Evolutionary conservation across 768 basidiomycete genomes (phyloP), one percentile per base, ranked within the genome.

Genomic region (Amanita rubescens): DNA sequence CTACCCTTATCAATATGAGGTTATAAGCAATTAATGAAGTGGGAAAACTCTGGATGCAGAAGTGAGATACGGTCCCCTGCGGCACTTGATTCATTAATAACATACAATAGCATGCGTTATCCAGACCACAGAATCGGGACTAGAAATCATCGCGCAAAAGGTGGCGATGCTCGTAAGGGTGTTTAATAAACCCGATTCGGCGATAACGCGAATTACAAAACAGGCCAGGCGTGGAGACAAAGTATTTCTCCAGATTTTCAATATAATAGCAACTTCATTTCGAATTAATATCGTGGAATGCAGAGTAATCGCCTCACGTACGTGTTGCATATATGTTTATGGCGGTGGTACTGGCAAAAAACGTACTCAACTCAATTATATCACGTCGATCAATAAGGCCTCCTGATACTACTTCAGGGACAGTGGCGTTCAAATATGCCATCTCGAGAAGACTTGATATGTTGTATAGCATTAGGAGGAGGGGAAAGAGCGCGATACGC

Each of bases 321-420:
- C 51, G 24, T 25, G 51, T 53, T 53, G 43, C 51, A 37, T 24
- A 53, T 19, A 53, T 19, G 24, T 53, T 53, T 19, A 46, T 46
- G 2, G 20, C 5, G n/a, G 35, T 45, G 14, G 51, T 53, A 27
- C 17, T 19, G 12, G 30, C 20, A 14, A 4, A 30, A 30, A 4
- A 30, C 17, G 43, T n/a, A 19, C 44, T 37, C 2, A n/a, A n/a
- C 25, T 41, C n/a, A 37, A 42, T 20, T 20, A 5, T 9, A n/a
- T 42, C 9, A 17, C 11, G 32, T 17, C 17, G 17, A 15, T n/a
- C n/a, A n/a, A n/a, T n/a, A 17, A 17, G 5, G 32, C 8, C 17
- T 8, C 12, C n/a, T n/a, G n/a, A n/a, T n/a, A n/a, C n/a, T n/a
- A n/a, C n/a, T n/a, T n/a, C n/a, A n/a, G n/a, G 19, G 15, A 3